Evolutionary conservation across 768 basidiomycete species (phyloP).

Genomic region (Mycena pura): DNA sequence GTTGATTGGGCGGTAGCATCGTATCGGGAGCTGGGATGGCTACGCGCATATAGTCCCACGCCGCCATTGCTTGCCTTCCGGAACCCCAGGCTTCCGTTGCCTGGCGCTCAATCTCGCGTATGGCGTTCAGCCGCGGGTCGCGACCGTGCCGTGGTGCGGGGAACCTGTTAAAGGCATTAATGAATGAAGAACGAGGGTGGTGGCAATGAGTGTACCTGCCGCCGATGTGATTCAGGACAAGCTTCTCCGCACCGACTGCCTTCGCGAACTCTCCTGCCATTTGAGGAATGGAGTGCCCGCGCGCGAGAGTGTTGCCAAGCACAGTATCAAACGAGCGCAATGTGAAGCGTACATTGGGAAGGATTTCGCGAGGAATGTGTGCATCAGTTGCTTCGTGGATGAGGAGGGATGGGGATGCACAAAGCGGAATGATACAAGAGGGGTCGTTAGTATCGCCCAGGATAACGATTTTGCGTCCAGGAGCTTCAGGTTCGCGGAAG

Average conservation of each 20-base stretch:
- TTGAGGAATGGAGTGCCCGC: constrained; percentile 80
- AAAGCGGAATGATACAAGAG: constrained; percentile 62
- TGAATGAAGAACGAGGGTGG: neutral
- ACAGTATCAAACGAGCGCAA: constrained; percentile 50
- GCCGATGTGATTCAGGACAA: constrained; percentile 84
- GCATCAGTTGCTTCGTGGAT: constrained; percentile 90
- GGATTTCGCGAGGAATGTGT: constrained; percentile 62
- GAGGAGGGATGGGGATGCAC: constrained; percentile 63
- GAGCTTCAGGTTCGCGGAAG: constrained; percentile 60
- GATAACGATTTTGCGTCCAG: constrained; percentile 70
- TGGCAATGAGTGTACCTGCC: constrained; percentile 49
- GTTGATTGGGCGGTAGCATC: neutral
- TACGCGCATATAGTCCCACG: constrained; percentile 64
- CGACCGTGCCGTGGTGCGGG: constrained; percentile 51
- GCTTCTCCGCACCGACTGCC: constrained; percentile 58
- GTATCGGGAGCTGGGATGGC: constrained; percentile 39
- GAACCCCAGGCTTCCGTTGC: constrained; percentile 66
- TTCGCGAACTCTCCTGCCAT: constrained; percentile 83
- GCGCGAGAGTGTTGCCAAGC: constrained; percentile 56
- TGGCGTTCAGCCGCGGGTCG: constrained; percentile 50
- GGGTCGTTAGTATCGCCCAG: constrained; percentile 82
- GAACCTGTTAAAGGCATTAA: constrained; percentile 46
- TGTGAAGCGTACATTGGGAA: no score
- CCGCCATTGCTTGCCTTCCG: constrained; percentile 52
- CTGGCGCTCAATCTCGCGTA: constrained; percentile 66